Percentiles rank a stretch among this genome's conserved stretches.
Conservation (phyloP, 208 protist species). For the Herpetomonas tarakana region DNA sequence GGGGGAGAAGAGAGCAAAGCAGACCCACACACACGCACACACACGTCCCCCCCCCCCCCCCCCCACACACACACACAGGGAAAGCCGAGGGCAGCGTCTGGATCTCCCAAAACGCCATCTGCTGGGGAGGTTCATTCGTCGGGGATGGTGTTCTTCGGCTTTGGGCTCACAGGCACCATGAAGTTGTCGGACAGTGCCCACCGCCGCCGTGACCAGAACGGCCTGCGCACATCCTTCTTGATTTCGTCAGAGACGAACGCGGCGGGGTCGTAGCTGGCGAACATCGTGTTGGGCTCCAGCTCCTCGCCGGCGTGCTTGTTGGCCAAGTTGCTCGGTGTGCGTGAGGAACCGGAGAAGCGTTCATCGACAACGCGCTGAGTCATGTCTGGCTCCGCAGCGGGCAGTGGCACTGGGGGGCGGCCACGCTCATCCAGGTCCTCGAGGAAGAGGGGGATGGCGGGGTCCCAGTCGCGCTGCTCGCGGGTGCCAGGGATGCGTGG, state of each 20-base stretch:
- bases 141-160: conserved; percentile 88
- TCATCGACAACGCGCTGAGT: conserved; percentile 53
- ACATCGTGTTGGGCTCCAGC: conserved; percentile 82
- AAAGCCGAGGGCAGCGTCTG: not conserved
- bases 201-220: conserved; percentile 80
- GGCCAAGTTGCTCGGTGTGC: conserved; percentile 50
- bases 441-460: conserved; percentile 82
- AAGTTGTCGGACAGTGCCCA: conserved; percentile 86
- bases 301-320: conserved; percentile 62
- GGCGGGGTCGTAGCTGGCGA: conserved; percentile 72
- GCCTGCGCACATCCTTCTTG: conserved; percentile 29
- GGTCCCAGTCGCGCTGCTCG: conserved; percentile 88
- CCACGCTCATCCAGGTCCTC: conserved; percentile 84
- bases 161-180: conserved; percentile 75
- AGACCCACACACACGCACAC: conserved; percentile 1
- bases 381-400: conserved; percentile 15
- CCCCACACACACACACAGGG: too few species aligned
- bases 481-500: conserved; percentile 73
- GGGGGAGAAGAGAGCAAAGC: too few species aligned
- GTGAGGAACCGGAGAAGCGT: conserved; percentile 25
- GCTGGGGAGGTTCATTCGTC: conserved; percentile 42
- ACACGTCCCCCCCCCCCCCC: too few species aligned
- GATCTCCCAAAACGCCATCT: not conserved
- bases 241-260: conserved; percentile 69
- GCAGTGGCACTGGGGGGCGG: conserved; percentile 26